Base-by-base conservation (phyloP, 2,329 filamentous ascomycete genomes). In the Lecanicillium sp. region DNA sequence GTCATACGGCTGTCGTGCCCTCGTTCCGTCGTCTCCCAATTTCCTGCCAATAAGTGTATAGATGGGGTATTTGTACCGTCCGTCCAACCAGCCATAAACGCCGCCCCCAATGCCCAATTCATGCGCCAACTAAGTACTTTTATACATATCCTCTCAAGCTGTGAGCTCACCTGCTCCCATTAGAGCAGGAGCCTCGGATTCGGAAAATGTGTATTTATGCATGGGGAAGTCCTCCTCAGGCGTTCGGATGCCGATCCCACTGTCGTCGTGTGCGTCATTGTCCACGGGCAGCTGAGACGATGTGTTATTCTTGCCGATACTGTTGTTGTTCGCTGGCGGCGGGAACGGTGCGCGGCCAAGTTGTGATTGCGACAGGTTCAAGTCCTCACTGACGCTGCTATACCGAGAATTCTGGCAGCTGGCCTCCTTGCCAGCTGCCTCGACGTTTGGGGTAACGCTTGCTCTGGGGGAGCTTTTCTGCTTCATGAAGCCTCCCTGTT, bases 401-500 rank as follows among this genome's bases (percentile, higher is more conserved):
- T 70, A 71, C 37, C 71, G 69, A 10, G 64, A 61, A 20, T 55
- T 55, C 36, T 62, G 62, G 39, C 57, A 60, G 48, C 56, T 67
- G 6, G 61, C 54, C 21, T 72, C 65, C 44, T 67, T 67, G 29
- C 57, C 61, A 8, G 63, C 54, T 1, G 60, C 48, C 37, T 68
- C 65, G n/a, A 61, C 61, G 44, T 67, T 67, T 14, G 60, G 52
- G 17, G 51, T 53, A 3, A 59, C 55, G 7, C 60, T 58, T 11
- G 59, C 58, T 19, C 42, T 47, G 10, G 65, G 65, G 4, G 66
- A 67, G 7, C 66, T 67, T 54, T 70, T 78, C 50, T 76, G 75
- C 55, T 75, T 74, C 71, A 96, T 83, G 61, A 96, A 96, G 0
- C 91, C 91, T 43, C 90, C 91, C 58, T 90, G 84, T 59, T 94